Base-by-base conservation (phyloP, 352 stramenopile species). In the Plasmopara viticola region DNA sequence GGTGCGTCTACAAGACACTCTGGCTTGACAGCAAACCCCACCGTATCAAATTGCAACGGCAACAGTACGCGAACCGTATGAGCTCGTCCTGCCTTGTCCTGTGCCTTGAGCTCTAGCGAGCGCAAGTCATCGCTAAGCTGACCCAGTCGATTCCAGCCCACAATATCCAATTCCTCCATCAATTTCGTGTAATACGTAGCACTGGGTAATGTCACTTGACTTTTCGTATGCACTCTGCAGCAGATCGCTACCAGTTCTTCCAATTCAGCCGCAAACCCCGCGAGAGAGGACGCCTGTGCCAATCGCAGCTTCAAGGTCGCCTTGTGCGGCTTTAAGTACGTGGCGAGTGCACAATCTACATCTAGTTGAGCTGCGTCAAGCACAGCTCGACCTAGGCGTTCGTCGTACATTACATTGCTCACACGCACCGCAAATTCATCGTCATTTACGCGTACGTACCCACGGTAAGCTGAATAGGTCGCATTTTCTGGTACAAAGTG, bases 241-340 rank as follows among this genome's bases (percentile, higher is more conserved):
- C 60, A 81, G 38, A 90, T 66, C 8, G 68, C 59, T 8, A 87
- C 56, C 29, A 90, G 60, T 51, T 90, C 77, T 31, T 87, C 56
- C 12, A 90, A 53, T 47, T 90, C 74, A 5, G 51, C 47, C 14
- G 70, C 60, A 20, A 90, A 85, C 29, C 66, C 63, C 10, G 57
- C 62, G 14, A 90, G 59, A 20, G 74, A 81, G 44, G 73, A 60
- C 17, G 77, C 70, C 51, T 87, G 79, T 34, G 58, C 63, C 39
- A 90, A 40, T 12, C 78, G 70, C 33, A 84, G 66, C 62, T 84
- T 78, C 34, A 90, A 57, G 8, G 76, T 76, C 30, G 61, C 53
- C 13, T 53, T 43, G 40, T 86, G 75, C 0, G 63, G 44, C 6
- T 65, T 58, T 8, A 90, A 58, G n/a, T 72, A 63, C 44, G 40